Base-by-base conservation (phyloP, 345 rosid genomes). In the Pseudoturritis turrita region DNA sequence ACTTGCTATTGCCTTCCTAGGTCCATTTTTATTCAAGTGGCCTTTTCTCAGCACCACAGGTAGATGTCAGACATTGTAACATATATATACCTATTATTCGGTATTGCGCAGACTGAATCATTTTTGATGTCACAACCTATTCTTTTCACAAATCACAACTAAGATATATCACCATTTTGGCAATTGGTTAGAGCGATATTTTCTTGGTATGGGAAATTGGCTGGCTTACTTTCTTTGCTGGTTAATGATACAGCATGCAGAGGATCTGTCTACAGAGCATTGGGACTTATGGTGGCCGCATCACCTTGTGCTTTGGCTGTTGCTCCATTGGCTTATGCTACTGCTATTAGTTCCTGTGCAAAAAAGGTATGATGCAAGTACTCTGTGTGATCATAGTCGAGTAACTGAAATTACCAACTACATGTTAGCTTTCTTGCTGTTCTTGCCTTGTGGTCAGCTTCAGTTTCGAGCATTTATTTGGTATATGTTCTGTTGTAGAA, bases 271-370 rank as follows among this genome's bases (percentile, higher is more conserved):
- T 91, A 95, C 74, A 85, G 99, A 69, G 97, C 99, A 59, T 76
- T 89, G 75, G 97, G 96, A 62, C 90, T 95, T 65, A 89, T 95
- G 97, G 90, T 91, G 76, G 99, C 96, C 43, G 97, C 97, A 69
- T 91, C 99, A 18, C 97, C 96, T 10, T 95, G 99, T 80, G 98
- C 98, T 65, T 80, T 95, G 82, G 99, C 97, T 28, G 97, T 95
- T 25, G 99, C 98, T 85, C 98, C 98, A 2, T 82, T 95, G 83
- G 96, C 96, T n/a, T 95, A 95, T 81, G 97, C 94, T 60, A 91
- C 85, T 78, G 97, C 99, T 71, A 84, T 95, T 71, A 95, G 97
- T 70, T 87, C 97, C 54, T 95, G 97, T 80, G 96, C 96, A 9
- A 89, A 73, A 84, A 88, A 95, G 97, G 98, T 91, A 88, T 46